Conservation (phyloP, 1,139 yeast species). For the Debaryomyces udenii region DNA sequence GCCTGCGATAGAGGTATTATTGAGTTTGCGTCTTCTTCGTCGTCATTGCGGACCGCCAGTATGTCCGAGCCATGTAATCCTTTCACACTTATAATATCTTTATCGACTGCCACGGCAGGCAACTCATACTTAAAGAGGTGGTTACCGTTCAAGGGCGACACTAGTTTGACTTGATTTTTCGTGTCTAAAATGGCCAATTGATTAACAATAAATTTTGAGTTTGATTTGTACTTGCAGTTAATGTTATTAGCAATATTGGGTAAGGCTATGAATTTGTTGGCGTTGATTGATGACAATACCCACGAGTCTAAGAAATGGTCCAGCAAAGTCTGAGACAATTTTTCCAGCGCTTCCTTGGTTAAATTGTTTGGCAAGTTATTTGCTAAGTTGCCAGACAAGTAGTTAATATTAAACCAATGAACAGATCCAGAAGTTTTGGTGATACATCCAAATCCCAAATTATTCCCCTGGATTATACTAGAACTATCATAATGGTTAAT, state of each 20-base stretch:
- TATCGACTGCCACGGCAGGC: slow-evolving; percentile 29
- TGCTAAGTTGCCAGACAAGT: slow-evolving; percentile 36
- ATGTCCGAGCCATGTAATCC: slow-evolving; percentile 7
- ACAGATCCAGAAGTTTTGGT: slow-evolving; percentile 61
- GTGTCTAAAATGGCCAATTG: slow-evolving; percentile 44
- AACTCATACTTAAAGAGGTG: slow-evolving; percentile 48
- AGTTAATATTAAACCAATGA: slow-evolving; percentile 60
- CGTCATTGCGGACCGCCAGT: slow-evolving; percentile 17
- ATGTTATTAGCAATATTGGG: slow-evolving; percentile 27
- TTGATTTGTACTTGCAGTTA: slow-evolving; percentile 13
- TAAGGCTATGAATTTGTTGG: slow-evolving; percentile 33
- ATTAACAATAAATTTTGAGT: slow-evolving; percentile 19
- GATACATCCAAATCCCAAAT: slow-evolving; percentile 56
- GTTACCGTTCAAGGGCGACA: slow-evolving; percentile 49
- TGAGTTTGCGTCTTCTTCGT: background rate
- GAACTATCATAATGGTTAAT: slow-evolving; percentile 25
- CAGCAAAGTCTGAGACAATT: slow-evolving; percentile 9
- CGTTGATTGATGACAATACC: slow-evolving; percentile 42
- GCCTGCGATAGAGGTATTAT: slow-evolving; percentile 55
- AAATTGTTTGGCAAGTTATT: slow-evolving; percentile 31
- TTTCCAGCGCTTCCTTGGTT: slow-evolving; percentile 16
- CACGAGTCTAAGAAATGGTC: slow-evolving; percentile 41
- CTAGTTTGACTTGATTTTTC: slow-evolving; percentile 40
- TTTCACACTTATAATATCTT: slow-evolving; percentile 7
- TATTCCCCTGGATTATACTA: slow-evolving; percentile 27